Percentiles rank a stretch among this genome's conserved stretches.
Evolutionary conservation across 106 monocot genomes (phyloP).

Genomic region (Narthecium ossifragum): DNA sequence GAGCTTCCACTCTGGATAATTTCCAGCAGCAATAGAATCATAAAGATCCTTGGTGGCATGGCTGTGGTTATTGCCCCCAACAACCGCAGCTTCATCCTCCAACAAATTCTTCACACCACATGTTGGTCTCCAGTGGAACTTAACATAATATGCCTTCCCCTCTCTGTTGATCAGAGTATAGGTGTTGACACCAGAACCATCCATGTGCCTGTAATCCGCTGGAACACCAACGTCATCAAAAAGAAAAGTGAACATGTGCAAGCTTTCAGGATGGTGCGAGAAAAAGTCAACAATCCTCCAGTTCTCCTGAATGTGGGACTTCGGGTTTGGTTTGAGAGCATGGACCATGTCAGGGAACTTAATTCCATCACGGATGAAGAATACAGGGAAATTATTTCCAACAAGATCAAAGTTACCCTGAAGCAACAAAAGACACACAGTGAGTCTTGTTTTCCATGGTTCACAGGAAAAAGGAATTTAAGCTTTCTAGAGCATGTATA

Average conservation of each 20-base stretch:
- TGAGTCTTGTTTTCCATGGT: neutral
- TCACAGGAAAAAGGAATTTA: neutral
- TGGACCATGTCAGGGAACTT: slow-evolving; percentile 89
- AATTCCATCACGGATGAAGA: slow-evolving; percentile 77
- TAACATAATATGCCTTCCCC: slow-evolving; percentile 66
- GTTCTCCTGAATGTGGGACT: slow-evolving; percentile 69
- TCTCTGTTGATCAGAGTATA: slow-evolving; percentile 56
- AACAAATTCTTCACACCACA: slow-evolving; percentile 68
- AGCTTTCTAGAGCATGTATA: neutral
- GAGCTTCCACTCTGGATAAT: slow-evolving; percentile 80
- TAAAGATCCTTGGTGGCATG: slow-evolving; percentile 79
- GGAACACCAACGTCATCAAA: slow-evolving; percentile 78
- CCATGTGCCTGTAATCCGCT: slow-evolving; percentile 71
- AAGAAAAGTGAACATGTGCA: slow-evolving; percentile 77
- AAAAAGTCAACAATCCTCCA: slow-evolving; percentile 84
- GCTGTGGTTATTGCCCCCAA: slow-evolving; percentile 78
- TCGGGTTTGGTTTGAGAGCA: slow-evolving; percentile 80
- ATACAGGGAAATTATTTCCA: slow-evolving; percentile 89
- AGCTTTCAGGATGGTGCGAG: slow-evolving; percentile 80
- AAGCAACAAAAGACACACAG: neutral
- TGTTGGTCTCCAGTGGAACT: slow-evolving; percentile 82
- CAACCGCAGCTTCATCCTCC: slow-evolving; percentile 57
- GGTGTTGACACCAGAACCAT: slow-evolving; percentile 78
- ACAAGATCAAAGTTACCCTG: slow-evolving; percentile 85
- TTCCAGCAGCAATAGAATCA: slow-evolving; percentile 68